Percentiles rank a stretch among this genome's conserved stretches.
phyloP scores from a whole-genome alignment of 164 flowering plant genomes.

The Echeveria elegans region DNA sequence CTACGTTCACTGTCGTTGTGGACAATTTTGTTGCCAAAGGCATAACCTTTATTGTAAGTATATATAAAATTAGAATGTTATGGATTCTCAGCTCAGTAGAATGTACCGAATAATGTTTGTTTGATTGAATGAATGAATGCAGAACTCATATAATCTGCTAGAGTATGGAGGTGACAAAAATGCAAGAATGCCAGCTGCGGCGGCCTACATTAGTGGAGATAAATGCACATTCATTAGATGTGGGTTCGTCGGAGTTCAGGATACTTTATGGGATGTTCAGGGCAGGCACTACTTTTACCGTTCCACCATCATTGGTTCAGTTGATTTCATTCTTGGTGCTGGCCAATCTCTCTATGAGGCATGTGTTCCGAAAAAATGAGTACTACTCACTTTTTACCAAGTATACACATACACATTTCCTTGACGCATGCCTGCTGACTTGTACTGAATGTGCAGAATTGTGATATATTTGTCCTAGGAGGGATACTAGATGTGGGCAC shows the following conservation, averaged over 20 bases:
- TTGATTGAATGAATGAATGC: background rate
- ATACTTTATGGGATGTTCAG: conserved; percentile 19
- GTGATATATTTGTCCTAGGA: background rate
- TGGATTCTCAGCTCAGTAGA: too few species aligned
- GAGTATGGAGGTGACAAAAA: background rate
- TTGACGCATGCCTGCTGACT: too few species aligned
- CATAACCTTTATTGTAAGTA: conserved; percentile 17
- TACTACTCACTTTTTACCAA: background rate
- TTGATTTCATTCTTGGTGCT: conserved; percentile 32
- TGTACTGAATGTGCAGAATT: background rate
- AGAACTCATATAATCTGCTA: conserved; percentile 5
- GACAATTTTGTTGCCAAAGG: conserved; percentile 13
- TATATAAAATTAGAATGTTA: too few species aligned
- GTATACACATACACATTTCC: too few species aligned
- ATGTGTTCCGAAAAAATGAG: background rate
- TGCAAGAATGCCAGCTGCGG: conserved; percentile 8
- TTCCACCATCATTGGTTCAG: conserved; percentile 22
- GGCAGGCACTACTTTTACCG: conserved; percentile 24
- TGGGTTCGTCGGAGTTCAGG: conserved; percentile 20
- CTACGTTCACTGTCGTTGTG: conserved; percentile 12
- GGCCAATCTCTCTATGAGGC: conserved; percentile 33
- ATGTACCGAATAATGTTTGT: background rate
- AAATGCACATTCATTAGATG: conserved; percentile 18
- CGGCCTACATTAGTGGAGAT: conserved; percentile 20
- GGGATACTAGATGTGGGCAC: conserved; percentile 3